phyloP scores from a whole-genome alignment of 805 yeast species.

The Pichia nakasei region DNA sequence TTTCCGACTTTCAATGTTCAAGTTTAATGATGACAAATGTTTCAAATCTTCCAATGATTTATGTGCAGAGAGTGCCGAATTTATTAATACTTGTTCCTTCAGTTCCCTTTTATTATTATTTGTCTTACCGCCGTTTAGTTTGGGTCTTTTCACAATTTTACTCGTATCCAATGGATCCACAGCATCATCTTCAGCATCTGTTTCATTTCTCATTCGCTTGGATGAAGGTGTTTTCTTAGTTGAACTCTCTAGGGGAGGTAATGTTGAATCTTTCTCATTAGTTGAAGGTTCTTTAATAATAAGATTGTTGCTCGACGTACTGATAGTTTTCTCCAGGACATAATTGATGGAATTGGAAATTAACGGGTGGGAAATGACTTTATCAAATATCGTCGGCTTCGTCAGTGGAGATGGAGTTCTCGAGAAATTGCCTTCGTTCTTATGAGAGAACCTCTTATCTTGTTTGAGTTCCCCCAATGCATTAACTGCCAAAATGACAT shows the following conservation, averaged over 20 bases:
- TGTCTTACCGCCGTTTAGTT: no score
- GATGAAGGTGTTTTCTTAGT: background rate
- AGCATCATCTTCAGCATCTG: no score
- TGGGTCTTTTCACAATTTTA: background rate
- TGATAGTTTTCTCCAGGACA: slow-evolving; percentile 29
- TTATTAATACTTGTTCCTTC: slow-evolving; percentile 19
- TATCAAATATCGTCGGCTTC: slow-evolving; percentile 24
- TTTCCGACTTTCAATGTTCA: slow-evolving; percentile 58
- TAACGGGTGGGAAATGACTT: slow-evolving; percentile 29
- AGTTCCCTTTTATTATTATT: background rate
- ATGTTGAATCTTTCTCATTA: background rate
- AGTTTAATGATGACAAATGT: slow-evolving; percentile 26
- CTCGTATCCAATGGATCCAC: background rate
- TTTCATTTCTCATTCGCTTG: no score
- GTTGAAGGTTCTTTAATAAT: background rate
- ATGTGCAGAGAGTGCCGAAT: slow-evolving; percentile 26
- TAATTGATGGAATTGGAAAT: slow-evolving; percentile 29
- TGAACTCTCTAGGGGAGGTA: background rate
- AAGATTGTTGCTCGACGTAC: slow-evolving; percentile 21
- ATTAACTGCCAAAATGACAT: slow-evolving; percentile 22
- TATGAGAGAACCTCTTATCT: background rate
- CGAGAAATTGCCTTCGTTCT: background rate
- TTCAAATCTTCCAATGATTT: slow-evolving; percentile 26
- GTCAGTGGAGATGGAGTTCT: background rate
- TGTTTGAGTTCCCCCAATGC: slow-evolving; percentile 23